Conservation (phyloP, 2,329 filamentous ascomycete genomes). For the Pseudocercospora cruenta region DNA sequence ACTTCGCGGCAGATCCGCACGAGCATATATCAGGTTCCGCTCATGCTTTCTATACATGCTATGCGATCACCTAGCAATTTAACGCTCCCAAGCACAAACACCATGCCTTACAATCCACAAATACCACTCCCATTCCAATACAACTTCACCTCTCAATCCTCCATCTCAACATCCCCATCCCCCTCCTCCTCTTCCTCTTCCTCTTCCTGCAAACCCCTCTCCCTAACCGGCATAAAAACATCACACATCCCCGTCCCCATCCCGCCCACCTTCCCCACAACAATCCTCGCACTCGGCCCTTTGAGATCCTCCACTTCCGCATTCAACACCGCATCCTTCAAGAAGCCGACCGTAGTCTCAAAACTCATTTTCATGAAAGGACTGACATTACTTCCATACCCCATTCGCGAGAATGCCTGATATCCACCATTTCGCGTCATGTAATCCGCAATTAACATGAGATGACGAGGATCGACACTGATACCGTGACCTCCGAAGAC, state of each 20-base stretch:
- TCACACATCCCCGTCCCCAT: constrained; percentile 93
- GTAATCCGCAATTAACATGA: constrained; percentile 94
- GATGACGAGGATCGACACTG: constrained; percentile 83
- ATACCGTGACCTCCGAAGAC: constrained; percentile 94
- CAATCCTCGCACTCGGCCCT: constrained; percentile 84
- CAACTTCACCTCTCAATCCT: background rate
- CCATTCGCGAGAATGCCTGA: constrained; percentile 89
- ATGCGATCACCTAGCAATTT: background rate
- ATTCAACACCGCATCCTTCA: constrained; percentile 89
- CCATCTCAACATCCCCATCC: constrained; percentile 18
- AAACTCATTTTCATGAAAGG: constrained; percentile 99
- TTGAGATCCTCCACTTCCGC: constrained; percentile 87
- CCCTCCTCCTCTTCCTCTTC: background rate
- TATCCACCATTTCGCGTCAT: constrained; percentile 96
- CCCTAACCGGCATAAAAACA: constrained; percentile 60
- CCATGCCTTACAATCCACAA: background rate
- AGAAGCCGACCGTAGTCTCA: constrained; percentile 92
- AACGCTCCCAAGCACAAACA: background rate
- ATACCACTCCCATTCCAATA: background rate
- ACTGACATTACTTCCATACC: constrained; percentile 79
- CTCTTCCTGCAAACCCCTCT: constrained; percentile 6
- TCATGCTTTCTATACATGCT: background rate
- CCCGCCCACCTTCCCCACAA: constrained; percentile 79
- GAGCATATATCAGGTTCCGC: too few species aligned
- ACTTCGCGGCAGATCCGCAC: too few species aligned